These are phyloP conservation scores for Penicillium soppii DNA, from an alignment of 495 filamentous ascomycete species.

Conservation along the genomic window DNA sequence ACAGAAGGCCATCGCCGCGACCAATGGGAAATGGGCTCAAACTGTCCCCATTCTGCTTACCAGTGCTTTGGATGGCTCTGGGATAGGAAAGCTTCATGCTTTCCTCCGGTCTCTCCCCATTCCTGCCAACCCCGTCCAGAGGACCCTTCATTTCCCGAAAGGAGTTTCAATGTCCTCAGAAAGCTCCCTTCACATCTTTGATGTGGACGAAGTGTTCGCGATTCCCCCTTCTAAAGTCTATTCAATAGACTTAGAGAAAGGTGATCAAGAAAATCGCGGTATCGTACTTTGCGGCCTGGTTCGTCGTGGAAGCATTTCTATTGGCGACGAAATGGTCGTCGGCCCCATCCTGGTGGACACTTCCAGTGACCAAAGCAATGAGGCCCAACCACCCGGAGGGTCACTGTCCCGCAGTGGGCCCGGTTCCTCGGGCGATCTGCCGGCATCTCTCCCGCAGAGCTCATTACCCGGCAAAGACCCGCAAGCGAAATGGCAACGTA, in stretches of 20 bases:
- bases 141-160: constrained; percentile 20
- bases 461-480: constrained; percentile 29
- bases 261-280: constrained; percentile 44
- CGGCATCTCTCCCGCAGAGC: constrained; percentile 31
- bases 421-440: constrained; percentile 31
- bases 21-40: constrained; percentile 42
- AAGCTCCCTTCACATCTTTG: constrained; percentile 61
- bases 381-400: constrained; percentile 18
- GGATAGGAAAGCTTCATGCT: constrained; percentile 78
- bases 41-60: constrained; percentile 85
- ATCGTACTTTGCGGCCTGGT: constrained; percentile 82
- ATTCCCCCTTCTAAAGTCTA: constrained; percentile 55
- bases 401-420: constrained; percentile 33
- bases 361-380: constrained; percentile 18
- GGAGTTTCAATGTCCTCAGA: constrained; percentile 29
- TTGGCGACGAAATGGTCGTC: constrained; percentile 76
- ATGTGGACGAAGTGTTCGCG: constrained; percentile 81
- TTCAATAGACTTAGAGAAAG: constrained; percentile 34
- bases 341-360: constrained; percentile 66
- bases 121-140: constrained; percentile 51
- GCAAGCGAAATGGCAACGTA: constrained; percentile 64
- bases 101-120: constrained; percentile 76
- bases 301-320: constrained; percentile 70
- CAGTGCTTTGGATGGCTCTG: constrained; percentile 81
- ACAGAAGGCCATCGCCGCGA: constrained; percentile 43